Evolutionary conservation across 495 filamentous ascomycete genomes (phyloP), one percentile per base, ranked within the genome.

Genomic region (Penicillium pancosmium): DNA sequence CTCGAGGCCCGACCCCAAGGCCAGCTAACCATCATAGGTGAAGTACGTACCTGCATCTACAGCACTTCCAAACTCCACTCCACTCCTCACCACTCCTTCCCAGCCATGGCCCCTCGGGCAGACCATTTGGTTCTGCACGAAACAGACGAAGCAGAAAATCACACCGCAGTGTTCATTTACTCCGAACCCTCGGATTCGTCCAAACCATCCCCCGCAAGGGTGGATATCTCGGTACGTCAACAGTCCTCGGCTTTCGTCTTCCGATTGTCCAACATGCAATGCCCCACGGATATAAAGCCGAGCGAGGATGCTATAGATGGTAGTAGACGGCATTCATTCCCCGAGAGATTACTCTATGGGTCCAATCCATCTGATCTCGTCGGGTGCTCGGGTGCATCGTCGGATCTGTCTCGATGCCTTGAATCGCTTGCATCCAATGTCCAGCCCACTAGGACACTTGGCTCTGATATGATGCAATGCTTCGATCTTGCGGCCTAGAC

Each of bases 121-220:
- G 35, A 21, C 13, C 56, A 41, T 6, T 33, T 78, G 21, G 67
- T 67, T n/a, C 63, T 79, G 27, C 69, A 35, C 9, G 77, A 79
- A 54, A 75, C 74, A 33, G 70, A 78, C 46, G 73, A 78, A 41
- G 66, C 71, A n/a, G 67, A 72, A 11, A 62, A 68, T 51, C 65
- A 67, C 46, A 70, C 59, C 11, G 69, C 67, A n/a, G 73, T 72
- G 2, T 77, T 72, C 46, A 58, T 79, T 58, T 79, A 72, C 52
- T 73, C 77, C 1, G 61, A 61, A 19, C 41, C 41, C 16, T 44
- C 41, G 35, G 43, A 65, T 44, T 35, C 11, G 27, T 13, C 50
- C 8, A 16, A 57, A 16, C 15, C 5, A 48, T 48, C 9, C 19
- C 21, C 11, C 46, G 46, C 67, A 9, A 66, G 76, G 25, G 57